Conservation (phyloP, 331 rosid species). For the Spiraea crenata region DNA sequence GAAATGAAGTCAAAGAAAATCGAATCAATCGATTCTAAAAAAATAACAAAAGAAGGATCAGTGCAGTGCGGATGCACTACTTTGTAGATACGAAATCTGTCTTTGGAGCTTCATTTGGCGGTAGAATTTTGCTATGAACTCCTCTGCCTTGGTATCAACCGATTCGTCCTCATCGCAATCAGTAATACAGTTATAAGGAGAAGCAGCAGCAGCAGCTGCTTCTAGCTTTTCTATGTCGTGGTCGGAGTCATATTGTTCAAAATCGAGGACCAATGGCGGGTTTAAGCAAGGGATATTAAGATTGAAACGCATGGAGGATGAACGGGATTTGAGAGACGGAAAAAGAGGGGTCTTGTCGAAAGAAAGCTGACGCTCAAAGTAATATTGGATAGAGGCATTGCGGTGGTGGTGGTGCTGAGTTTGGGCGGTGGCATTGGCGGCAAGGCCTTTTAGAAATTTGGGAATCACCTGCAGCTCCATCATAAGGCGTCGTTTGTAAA, state of each 20-base stretch:
- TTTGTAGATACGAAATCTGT: slow-evolving; percentile 54
- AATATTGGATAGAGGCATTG: slow-evolving; percentile 32
- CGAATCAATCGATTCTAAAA: too few species aligned
- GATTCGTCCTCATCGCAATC: slow-evolving; percentile 34
- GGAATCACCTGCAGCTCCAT: slow-evolving; percentile 65
- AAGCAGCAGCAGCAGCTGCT: not conserved
- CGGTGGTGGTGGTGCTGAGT: not conserved
- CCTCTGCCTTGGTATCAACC: slow-evolving; percentile 69
- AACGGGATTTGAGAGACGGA: slow-evolving; percentile 39
- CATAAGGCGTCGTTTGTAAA: slow-evolving; percentile 51
- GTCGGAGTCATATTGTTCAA: not conserved
- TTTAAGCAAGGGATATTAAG: slow-evolving; percentile 68
- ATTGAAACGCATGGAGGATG: slow-evolving; percentile 60
- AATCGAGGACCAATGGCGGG: slow-evolving; percentile 36
- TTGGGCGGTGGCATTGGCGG: slow-evolving; percentile 11
- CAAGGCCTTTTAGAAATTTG: slow-evolving; percentile 49
- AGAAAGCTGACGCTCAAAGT: slow-evolving; percentile 74
- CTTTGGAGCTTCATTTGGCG: slow-evolving; percentile 78
- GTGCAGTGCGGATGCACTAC: too few species aligned
- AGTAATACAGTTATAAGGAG: not conserved
- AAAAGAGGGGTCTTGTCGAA: slow-evolving; percentile 76
- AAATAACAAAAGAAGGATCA: too few species aligned
- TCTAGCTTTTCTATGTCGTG: too few species aligned
- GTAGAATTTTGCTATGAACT: slow-evolving; percentile 79
- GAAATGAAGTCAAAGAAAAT: not conserved